A percentile compares a stretch with the other conserved stretches of the same genome.
These are phyloP conservation scores for Tausonia pullulans DNA, from an alignment of 1,284 basidiomycete species.

Conservation along the genomic window DNA sequence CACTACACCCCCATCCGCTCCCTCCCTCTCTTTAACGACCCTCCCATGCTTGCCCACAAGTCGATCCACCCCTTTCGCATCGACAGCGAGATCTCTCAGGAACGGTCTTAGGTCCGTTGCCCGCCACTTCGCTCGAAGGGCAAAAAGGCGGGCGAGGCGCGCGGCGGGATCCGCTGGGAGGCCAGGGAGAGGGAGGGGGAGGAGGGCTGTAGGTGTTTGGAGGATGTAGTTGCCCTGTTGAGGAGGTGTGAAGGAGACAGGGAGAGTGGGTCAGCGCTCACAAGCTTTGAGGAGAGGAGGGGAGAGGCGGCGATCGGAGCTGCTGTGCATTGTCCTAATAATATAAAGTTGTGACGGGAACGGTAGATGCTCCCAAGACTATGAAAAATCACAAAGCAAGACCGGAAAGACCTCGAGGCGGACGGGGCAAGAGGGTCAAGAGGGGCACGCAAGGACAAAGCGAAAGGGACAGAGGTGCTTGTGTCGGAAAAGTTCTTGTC, in stretches of 20 bases:
- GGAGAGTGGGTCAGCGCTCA: not conserved
- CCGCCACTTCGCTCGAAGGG: constrained; percentile 62
- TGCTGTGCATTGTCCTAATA: not conserved
- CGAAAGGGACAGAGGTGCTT: no score
- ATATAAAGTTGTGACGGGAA: no score
- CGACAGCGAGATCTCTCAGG: constrained; percentile 62
- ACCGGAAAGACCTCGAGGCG: not conserved
- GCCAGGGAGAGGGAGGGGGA: constrained; percentile 59
- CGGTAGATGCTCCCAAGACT: no score
- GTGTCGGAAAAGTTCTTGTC: no score
- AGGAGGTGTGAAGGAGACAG: not conserved
- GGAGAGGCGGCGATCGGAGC: not conserved
- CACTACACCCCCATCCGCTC: constrained; percentile 24
- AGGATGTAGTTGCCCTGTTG: constrained; percentile 59
- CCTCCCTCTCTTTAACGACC: constrained; percentile 54
- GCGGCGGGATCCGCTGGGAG: constrained; percentile 61
- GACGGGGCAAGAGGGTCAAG: not conserved
- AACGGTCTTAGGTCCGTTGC: constrained; percentile 69
- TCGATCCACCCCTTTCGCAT: constrained; percentile 75
- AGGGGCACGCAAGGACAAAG: not conserved
- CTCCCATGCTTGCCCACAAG: constrained; percentile 73
- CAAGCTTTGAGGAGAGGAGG: not conserved
- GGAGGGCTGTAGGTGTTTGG: constrained; percentile 31
- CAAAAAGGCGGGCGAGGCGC: constrained; percentile 73
- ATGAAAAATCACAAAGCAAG: not conserved